These are phyloP conservation scores for Trichoderma lentiforme DNA, from an alignment of 2,329 filamentous ascomycete species.

Conservation along the genomic window DNA sequence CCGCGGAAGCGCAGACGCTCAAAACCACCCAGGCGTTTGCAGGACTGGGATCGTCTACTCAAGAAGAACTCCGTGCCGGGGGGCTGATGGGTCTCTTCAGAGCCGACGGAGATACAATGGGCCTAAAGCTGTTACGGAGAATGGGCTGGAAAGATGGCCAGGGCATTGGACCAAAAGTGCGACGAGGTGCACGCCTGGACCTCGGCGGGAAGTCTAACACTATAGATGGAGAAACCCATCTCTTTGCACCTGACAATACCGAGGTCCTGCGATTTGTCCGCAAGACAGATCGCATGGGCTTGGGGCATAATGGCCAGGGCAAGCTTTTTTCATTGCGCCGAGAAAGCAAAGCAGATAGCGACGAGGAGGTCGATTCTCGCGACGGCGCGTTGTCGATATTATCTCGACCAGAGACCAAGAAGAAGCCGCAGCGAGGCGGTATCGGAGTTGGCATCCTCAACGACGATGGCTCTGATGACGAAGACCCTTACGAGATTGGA, in stretches of 20 bases:
- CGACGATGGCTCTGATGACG: conserved; percentile 90
- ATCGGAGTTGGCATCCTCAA: conserved; percentile 89
- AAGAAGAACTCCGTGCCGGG: conserved; percentile 49
- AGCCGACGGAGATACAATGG: conserved; percentile 76
- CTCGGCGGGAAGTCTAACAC: conserved; percentile 38
- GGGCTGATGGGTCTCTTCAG: conserved; percentile 69
- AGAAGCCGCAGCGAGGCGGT: conserved; percentile 54
- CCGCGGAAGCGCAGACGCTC: conserved; percentile 71
- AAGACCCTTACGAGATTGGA: conserved; percentile 89
- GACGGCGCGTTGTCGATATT: conserved; percentile 21
- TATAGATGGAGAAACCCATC: conserved; percentile 51
- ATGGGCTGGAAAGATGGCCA: conserved; percentile 98
- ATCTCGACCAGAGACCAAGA: conserved; percentile 46
- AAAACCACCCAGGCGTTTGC: conserved; percentile 72
- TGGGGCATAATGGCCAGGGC: conserved; percentile 63
- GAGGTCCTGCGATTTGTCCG: conserved; percentile 62
- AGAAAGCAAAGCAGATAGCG: conserved; percentile 44
- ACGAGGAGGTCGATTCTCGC: conserved; percentile 36
- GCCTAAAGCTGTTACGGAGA: conserved; percentile 74
- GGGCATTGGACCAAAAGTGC: conserved; percentile 84
- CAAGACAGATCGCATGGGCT: conserved; percentile 67
- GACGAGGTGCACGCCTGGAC: conserved; percentile 66
- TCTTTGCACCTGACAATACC: conserved; percentile 84
- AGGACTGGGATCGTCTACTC: conserved; percentile 66
- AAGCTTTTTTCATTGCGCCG: conserved; percentile 43